Percentiles rank a stretch among this genome's conserved stretches.
Evolutionary conservation across 73 alveolate genomes (phyloP).

Genomic region (Durusdinium trenchii): DNA sequence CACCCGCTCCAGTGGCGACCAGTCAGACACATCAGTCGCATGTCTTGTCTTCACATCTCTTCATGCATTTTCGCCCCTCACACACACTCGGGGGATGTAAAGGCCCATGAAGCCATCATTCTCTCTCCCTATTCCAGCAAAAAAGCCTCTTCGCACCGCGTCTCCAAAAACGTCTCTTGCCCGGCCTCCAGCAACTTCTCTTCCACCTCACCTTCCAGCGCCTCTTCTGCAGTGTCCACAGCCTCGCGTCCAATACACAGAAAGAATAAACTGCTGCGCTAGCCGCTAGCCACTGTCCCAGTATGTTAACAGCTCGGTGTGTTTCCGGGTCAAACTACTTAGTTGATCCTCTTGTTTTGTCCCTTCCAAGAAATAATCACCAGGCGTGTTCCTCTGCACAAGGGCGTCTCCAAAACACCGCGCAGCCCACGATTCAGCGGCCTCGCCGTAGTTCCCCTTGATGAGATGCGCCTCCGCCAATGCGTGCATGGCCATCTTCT

Average conservation of each 20-base stretch:
- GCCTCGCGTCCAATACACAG: conserved; percentile 27
- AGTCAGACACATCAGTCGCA: too few relatives aligned
- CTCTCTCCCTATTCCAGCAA: neutral
- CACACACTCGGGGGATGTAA: too few relatives aligned
- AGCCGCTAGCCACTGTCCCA: too few relatives aligned
- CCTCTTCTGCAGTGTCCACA: conserved; percentile 71
- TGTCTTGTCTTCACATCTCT: too few relatives aligned
- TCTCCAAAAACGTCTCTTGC: neutral
- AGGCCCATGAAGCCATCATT: too few relatives aligned
- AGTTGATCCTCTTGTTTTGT: neutral
- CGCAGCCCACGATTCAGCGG: neutral
- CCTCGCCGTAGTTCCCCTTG: conserved; percentile 81
- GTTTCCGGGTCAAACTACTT: neutral
- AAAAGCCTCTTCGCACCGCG: neutral
- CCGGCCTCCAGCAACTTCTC: conserved; percentile 26
- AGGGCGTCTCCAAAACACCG: neutral
- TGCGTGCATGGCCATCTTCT: conserved; percentile 64
- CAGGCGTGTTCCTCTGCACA: neutral
- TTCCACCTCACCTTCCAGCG: neutral
- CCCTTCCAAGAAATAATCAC: neutral
- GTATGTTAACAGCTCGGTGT: too few relatives aligned
- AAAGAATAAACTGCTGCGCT: too few relatives aligned
- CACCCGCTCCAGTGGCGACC: too few relatives aligned
- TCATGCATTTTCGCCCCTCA: too few relatives aligned
- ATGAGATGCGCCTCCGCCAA: conserved; percentile 52